Evolutionary conservation across 73 alveolate species (phyloP).

Genomic region (Effrenium voratum): DNA sequence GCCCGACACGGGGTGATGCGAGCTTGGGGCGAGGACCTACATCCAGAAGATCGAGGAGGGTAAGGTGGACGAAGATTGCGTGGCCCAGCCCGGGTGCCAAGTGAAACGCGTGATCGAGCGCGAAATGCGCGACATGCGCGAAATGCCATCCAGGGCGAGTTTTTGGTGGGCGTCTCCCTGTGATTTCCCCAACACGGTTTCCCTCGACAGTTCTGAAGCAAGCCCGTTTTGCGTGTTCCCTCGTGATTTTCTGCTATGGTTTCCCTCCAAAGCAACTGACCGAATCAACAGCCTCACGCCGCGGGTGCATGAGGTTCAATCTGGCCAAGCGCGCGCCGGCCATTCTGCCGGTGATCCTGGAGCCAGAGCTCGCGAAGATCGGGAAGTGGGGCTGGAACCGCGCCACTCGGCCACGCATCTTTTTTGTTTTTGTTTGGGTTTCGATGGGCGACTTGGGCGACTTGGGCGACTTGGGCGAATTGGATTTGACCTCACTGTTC

Average conservation of each 20-base stretch:
- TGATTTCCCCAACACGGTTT: too few relatives aligned
- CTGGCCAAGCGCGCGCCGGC: constrained; percentile 82
- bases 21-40: constrained; percentile 60
- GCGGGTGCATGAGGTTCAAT: constrained; percentile 34
- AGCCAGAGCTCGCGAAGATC: constrained; percentile 70
- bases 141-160: too few relatives aligned
- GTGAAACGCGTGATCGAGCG: too few relatives aligned
- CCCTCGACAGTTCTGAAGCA: too few relatives aligned
- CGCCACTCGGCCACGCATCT: neutral
- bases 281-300: neutral
- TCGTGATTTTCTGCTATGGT: neutral
- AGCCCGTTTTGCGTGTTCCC: too few relatives aligned
- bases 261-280: neutral
- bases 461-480: too few relatives aligned
- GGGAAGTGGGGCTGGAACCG: constrained; percentile 85
- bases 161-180: too few relatives aligned
- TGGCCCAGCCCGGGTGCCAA: constrained; percentile 60
- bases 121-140: too few relatives aligned
- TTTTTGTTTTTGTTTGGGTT: neutral
- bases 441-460: neutral
- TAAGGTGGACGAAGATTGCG: constrained; percentile 66
- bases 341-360: constrained; percentile 68
- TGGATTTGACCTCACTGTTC: too few relatives aligned
- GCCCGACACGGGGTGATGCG: too few relatives aligned
- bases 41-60: constrained; percentile 80